phyloP scores from a whole-genome alignment of 2,329 filamentous ascomycete genomes.

The Aspergillus sp. region DNA sequence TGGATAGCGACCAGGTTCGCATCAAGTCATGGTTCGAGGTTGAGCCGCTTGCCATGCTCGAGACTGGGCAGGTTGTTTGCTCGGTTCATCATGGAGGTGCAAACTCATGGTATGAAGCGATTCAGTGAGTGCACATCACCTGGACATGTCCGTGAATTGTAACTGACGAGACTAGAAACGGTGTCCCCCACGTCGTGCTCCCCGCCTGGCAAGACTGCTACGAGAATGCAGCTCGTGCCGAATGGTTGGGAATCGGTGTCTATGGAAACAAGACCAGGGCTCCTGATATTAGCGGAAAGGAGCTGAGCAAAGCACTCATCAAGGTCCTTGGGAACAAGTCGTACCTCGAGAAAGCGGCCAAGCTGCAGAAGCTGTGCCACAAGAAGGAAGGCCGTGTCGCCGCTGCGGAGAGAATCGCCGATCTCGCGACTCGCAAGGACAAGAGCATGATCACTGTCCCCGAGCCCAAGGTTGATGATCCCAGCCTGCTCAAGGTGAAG shows the following conservation, averaged over 20 bases:
- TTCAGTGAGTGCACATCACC: slow-evolving; percentile 37
- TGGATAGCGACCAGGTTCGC: slow-evolving; percentile 39
- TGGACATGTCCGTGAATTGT: neutral
- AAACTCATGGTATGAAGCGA: slow-evolving; percentile 52
- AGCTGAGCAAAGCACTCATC: slow-evolving; percentile 33
- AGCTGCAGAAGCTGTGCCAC: slow-evolving; percentile 25
- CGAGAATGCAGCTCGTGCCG: slow-evolving; percentile 47
- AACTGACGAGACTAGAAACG: slow-evolving; percentile 33
- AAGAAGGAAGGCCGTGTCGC: slow-evolving; percentile 26
- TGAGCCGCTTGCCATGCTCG: slow-evolving; percentile 42
- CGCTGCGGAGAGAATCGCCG: slow-evolving; percentile 28
- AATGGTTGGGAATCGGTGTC: slow-evolving; percentile 48
- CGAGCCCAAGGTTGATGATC: slow-evolving; percentile 15
- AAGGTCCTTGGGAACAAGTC: slow-evolving; percentile 26
- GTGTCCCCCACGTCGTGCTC: slow-evolving; percentile 51
- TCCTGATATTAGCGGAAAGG: slow-evolving; percentile 35
- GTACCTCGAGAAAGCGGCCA: slow-evolving; percentile 24
- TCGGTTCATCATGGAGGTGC: slow-evolving; percentile 53
- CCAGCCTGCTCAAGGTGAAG: slow-evolving; percentile 17
- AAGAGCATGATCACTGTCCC: slow-evolving; percentile 25
- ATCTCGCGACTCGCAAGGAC: slow-evolving; percentile 24
- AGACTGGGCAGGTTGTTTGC: slow-evolving; percentile 44
- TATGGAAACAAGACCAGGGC: slow-evolving; percentile 41
- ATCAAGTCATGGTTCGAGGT: slow-evolving; percentile 50
- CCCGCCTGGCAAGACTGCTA: slow-evolving; percentile 53